Evolutionary conservation across 352 stramenopile genomes (phyloP).

Genomic region (Halophytophthora polymorphica): DNA sequence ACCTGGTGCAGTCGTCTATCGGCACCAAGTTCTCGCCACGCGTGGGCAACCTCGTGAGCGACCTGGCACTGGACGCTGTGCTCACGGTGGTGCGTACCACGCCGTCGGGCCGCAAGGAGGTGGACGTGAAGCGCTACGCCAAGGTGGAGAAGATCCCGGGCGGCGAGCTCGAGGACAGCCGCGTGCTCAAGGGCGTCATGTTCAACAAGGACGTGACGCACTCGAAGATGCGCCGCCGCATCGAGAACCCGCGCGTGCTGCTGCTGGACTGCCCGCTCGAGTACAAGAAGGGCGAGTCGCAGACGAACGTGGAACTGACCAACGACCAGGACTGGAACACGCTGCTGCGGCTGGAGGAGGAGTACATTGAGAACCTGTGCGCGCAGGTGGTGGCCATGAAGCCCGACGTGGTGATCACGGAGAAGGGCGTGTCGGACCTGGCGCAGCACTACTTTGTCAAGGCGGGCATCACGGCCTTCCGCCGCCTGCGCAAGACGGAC

Average conservation of each 20-base stretch:
- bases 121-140: constrained; percentile 99
- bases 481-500: constrained; percentile 98
- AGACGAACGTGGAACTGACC: constrained; percentile 98
- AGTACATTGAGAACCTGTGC: constrained; percentile 99
- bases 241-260: constrained; percentile 98
- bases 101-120: constrained; percentile 89
- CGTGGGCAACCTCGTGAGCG: constrained; percentile 96
- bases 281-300: constrained; percentile 99
- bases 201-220: constrained; percentile 99
- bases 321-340: constrained; percentile 99
- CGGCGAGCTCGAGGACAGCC: constrained; percentile 93
- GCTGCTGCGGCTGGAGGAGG: constrained; percentile 98
- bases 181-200: constrained; percentile 98
- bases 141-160: constrained; percentile 99
- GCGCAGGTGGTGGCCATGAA: constrained; percentile 98
- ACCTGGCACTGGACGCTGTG: constrained; percentile 97
- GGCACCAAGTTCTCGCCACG: constrained; percentile 98
- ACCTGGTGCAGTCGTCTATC: constrained; percentile 96
- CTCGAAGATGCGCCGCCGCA: constrained; percentile 98
- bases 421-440: constrained; percentile 99
- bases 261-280: constrained; percentile 98
- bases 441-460: constrained; percentile 99
- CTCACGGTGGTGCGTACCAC: constrained; percentile 91
- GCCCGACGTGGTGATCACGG: constrained; percentile 99
- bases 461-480: constrained; percentile 98